These are phyloP conservation scores for Chrysosporium keratinophilum DNA, from an alignment of 2,329 filamentous ascomycete genomes.

Conservation along the genomic window DNA sequence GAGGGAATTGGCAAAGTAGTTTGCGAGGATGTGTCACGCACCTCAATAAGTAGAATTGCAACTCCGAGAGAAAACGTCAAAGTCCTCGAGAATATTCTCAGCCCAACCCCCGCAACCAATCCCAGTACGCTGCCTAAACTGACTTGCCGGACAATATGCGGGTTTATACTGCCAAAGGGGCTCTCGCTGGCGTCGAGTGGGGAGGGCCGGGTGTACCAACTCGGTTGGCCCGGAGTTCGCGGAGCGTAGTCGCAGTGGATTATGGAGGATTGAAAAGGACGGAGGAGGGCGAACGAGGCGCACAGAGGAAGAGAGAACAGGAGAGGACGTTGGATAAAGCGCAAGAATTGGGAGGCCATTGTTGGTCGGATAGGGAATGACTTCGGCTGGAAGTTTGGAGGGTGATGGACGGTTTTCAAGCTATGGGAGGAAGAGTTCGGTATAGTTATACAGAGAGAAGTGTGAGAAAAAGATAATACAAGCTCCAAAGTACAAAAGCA, in stretches of 20 bases:
- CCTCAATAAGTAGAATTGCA: conserved; percentile 37
- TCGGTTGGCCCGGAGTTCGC: conserved; percentile 2
- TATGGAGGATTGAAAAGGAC: conserved; percentile 22
- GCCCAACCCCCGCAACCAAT: conserved; percentile 33
- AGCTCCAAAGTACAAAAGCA: too few relatives aligned
- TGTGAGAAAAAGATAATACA: too few relatives aligned
- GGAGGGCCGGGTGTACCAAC: conserved; percentile 8
- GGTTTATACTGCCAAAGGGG: conserved; percentile 22
- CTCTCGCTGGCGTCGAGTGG: neutral
- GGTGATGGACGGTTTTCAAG: neutral
- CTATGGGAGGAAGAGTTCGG: neutral
- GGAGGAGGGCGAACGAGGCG: conserved; percentile 27
- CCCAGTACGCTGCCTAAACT: conserved; percentile 39
- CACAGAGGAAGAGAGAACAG: conserved; percentile 22
- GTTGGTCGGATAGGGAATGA: neutral
- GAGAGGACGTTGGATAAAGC: conserved; percentile 16
- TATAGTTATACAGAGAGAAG: too few relatives aligned
- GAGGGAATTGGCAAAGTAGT: neutral
- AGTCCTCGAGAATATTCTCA: conserved; percentile 37
- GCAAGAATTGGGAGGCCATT: conserved; percentile 19
- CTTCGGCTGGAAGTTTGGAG: neutral
- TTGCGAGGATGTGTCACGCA: conserved; percentile 20
- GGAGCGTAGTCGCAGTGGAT: conserved; percentile 30
- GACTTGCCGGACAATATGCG: conserved; percentile 34
- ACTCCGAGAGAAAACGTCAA: conserved; percentile 37